Evolutionary conservation across 495 filamentous ascomycete genomes (phyloP), one percentile per base, ranked within the genome.

Genomic region (Ascodesmis nigricans): DNA sequence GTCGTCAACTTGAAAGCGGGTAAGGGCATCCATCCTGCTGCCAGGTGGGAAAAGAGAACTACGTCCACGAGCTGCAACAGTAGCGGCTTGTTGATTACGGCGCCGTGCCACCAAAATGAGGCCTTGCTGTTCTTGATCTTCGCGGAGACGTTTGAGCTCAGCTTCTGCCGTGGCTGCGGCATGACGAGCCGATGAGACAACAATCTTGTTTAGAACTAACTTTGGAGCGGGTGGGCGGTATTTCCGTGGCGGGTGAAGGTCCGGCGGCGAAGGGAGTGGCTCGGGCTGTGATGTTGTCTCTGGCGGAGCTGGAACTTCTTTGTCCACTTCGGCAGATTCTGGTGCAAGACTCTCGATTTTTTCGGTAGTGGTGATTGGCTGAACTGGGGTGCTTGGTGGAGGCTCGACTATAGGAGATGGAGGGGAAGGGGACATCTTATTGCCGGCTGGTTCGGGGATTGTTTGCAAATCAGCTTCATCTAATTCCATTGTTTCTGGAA

Each of bases 61-160:
- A 16, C 47, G 42, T 25, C 45, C 45, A 19, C 47, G 37, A 22
- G 45, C 41, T 9, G 47, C 47, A n/a, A 37, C 43, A 15, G 44
- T 36, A 11, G 44, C 47, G 16, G 46, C 46, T 33, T 50, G 45
- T 29, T 47, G 45, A 19, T 50, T 46, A 9, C 47, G 41, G 14
- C 47, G 41, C 10, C 47, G 47, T 8, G 47, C 47, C 17, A 50
- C 44, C 5, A 50, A 45, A 21, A 50, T 50, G 33, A 49, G 40
- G 18, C 47, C 47, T 29, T 50, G 47, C 6, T 44, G 40, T 29
- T 49, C 46, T 20, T 50, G 47, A 37, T 50, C 47, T 13, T 50
- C 47, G 23, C 41, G 45, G 6, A 49, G 21, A 20, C 47, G 32
- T 25, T 49, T 47, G 10, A 38, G 41, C 28, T 50, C 47, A 38